phyloP scores from a whole-genome alignment of 495 filamentous ascomycete genomes.

The Xylaria telfairii region DNA sequence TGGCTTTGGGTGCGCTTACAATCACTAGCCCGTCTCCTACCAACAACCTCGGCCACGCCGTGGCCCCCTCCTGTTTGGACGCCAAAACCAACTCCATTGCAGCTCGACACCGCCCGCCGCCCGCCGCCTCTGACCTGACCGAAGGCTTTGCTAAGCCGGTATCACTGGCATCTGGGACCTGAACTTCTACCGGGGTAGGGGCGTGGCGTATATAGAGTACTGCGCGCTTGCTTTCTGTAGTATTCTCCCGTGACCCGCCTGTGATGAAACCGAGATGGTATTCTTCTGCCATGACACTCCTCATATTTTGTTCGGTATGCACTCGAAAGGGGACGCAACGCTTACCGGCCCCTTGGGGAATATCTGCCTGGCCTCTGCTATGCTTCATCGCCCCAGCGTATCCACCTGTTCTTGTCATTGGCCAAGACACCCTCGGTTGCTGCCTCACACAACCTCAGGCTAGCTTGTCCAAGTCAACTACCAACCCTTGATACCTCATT shows the following conservation, averaged over 20 bases:
- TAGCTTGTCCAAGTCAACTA: constrained; percentile 2
- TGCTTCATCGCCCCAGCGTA: constrained; percentile 18
- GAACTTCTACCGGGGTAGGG: too few relatives aligned
- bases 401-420: background rate
- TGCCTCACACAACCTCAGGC: constrained; percentile 14
- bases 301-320: background rate
- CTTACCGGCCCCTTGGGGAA: background rate
- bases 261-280: background rate
- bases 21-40: background rate
- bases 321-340: background rate
- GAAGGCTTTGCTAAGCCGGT: background rate
- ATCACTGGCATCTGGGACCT: background rate
- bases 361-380: constrained; percentile 11
- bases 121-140: background rate
- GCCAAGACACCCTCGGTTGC: constrained; percentile 1
- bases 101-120: background rate
- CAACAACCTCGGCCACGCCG: background rate
- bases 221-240: background rate
- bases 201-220: background rate
- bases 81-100: background rate
- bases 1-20: background rate
- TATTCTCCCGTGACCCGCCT: background rate
- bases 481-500: constrained; percentile 12
- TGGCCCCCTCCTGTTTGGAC: background rate
- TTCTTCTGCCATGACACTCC: background rate